A percentile compares a stretch with the other conserved stretches of the same genome.
phyloP scores from a whole-genome alignment of 805 yeast species.

The Candida vaughaniae region DNA sequence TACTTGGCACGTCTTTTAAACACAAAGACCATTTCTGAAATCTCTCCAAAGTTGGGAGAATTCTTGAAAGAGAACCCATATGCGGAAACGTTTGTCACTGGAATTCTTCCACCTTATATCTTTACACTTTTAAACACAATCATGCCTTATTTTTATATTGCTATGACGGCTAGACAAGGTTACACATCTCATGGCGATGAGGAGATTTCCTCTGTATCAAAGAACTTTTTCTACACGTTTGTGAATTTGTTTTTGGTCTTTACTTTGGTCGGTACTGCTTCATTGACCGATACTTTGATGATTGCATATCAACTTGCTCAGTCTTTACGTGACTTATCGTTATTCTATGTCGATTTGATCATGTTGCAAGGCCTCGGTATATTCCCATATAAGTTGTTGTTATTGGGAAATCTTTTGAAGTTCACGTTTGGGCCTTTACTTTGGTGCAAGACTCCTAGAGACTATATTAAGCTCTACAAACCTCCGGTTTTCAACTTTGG shows the following conservation, averaged over 20 bases:
- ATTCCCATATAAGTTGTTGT: constrained; percentile 82
- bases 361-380: constrained; percentile 83
- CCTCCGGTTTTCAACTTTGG: constrained; percentile 96
- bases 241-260: constrained; percentile 91
- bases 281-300: constrained; percentile 85
- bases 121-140: constrained; percentile 80
- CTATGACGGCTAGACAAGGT: constrained; percentile 82
- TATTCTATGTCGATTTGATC: constrained; percentile 86
- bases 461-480: constrained; percentile 67
- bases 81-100: constrained; percentile 81
- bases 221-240: constrained; percentile 92
- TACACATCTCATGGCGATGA: constrained; percentile 90
- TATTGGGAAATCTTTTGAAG: constrained; percentile 73
- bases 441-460: constrained; percentile 82
- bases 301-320: constrained; percentile 85
- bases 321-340: constrained; percentile 72
- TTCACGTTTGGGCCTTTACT: constrained; percentile 57
- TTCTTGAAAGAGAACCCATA: constrained; percentile 61
- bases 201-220: constrained; percentile 83
- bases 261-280: constrained; percentile 90
- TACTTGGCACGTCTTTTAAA: constrained; percentile 82
- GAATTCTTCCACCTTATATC: constrained; percentile 85
- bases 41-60: constrained; percentile 81
- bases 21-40: constrained; percentile 69
- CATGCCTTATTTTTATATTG: constrained; percentile 83